phyloP scores from a whole-genome alignment of 2,329 filamentous ascomycete genomes.

The Fusarium papillatum region DNA sequence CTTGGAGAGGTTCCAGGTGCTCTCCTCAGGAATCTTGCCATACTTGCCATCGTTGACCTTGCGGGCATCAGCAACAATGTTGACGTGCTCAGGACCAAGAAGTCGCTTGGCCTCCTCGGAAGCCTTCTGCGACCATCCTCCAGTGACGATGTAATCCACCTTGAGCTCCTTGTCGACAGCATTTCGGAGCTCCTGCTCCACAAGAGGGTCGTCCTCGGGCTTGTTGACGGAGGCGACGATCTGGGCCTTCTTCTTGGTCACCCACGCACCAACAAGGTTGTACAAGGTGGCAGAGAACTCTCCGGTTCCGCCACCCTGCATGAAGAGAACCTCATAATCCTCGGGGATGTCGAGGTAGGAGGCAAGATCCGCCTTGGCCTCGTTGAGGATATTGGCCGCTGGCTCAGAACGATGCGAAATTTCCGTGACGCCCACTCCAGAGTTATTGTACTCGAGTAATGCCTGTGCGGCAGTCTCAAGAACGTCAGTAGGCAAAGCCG shows the following conservation, averaged over 20 bases:
- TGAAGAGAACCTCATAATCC: conserved; percentile 90
- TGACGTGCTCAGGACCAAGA: conserved; percentile 83
- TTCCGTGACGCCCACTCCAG: conserved; percentile 59
- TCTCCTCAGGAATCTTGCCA: conserved; percentile 83
- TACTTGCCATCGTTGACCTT: conserved; percentile 84
- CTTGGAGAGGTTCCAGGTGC: conserved; percentile 80
- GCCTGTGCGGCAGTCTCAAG: conserved; percentile 74
- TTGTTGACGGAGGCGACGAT: conserved; percentile 68
- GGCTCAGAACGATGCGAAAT: conserved; percentile 89
- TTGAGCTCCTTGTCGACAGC: conserved; percentile 79
- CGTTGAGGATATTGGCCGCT: conserved; percentile 83
- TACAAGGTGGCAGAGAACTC: conserved; percentile 88
- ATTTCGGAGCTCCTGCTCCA: conserved; percentile 71
- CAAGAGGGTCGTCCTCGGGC: conserved; percentile 61
- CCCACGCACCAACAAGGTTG: conserved; percentile 88
- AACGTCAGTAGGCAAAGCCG: conserved; percentile 85
- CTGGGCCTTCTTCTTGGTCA: conserved; percentile 74
- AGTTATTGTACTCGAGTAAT: background rate
- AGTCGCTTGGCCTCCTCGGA: conserved; percentile 85
- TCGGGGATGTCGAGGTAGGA: conserved; percentile 85
- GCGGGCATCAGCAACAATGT: conserved; percentile 77
- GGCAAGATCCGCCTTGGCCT: conserved; percentile 81
- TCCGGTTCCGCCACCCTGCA: conserved; percentile 88
- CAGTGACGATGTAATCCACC: conserved; percentile 92
- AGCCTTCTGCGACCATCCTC: conserved; percentile 90